phyloP scores from a whole-genome alignment of 2,329 filamentous ascomycete species.

The Zalaria sp. region DNA sequence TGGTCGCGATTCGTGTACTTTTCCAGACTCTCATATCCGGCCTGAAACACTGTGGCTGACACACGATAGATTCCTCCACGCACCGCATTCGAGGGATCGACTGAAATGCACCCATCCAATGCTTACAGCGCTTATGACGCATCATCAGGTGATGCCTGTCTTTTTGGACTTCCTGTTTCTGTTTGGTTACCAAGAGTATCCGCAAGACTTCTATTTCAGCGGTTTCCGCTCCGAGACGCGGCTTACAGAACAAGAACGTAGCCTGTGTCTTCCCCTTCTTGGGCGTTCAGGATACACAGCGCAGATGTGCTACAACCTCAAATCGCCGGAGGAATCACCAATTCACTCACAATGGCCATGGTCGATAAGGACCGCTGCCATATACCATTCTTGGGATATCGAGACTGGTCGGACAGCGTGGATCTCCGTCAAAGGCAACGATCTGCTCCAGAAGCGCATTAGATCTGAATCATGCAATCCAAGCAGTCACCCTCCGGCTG shows the following conservation, averaged over 20 bases:
- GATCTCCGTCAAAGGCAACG: slow-evolving; percentile 25
- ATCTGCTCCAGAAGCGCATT: slow-evolving; percentile 17
- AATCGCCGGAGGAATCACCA: slow-evolving; percentile 18
- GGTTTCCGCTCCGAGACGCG: slow-evolving; percentile 19
- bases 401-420: slow-evolving; percentile 18
- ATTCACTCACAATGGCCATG: slow-evolving; percentile 12
- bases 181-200: slow-evolving; percentile 18
- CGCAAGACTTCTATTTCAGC: slow-evolving; percentile 22
- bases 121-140: slow-evolving; percentile 7
- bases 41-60: not conserved
- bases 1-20: not conserved
- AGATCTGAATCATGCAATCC: slow-evolving; percentile 5
- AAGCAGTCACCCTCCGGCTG: not conserved
- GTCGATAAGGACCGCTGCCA: slow-evolving; percentile 23
- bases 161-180: slow-evolving; percentile 26
- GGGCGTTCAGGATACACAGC: slow-evolving; percentile 22
- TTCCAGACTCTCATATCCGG: not conserved
- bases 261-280: slow-evolving; percentile 13
- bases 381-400: slow-evolving; percentile 26
- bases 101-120: not conserved
- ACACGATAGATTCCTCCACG: not conserved
- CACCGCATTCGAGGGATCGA: not conserved
- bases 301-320: slow-evolving; percentile 26
- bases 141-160: slow-evolving; percentile 20
- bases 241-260: slow-evolving; percentile 5